Conservation (phyloP, 495 filamentous ascomycete genomes). For the Lindgomyces ingoldianus region DNA sequence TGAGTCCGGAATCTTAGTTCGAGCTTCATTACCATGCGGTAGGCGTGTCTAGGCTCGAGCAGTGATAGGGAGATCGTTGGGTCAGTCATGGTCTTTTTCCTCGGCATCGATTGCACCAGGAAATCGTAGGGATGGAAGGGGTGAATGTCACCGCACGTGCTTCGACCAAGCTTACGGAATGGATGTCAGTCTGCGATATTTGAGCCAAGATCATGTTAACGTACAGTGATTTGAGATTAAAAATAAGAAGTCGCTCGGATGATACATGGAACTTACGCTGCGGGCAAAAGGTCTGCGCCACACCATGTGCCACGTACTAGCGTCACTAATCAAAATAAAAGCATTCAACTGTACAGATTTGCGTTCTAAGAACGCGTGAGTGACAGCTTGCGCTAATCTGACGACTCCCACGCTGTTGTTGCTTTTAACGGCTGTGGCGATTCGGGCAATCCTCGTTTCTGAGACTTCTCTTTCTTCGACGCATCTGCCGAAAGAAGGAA, state of each 20-base stretch:
- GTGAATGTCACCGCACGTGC: neutral
- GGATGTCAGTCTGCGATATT: too few relatives aligned
- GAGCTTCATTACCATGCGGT: too few relatives aligned
- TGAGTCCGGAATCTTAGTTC: too few relatives aligned
- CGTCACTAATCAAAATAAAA: neutral
- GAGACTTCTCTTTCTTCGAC: neutral
- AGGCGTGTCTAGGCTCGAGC: too few relatives aligned
- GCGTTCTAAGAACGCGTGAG: neutral
- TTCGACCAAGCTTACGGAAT: too few relatives aligned
- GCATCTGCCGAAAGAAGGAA: neutral
- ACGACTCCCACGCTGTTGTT: neutral
- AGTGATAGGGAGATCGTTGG: too few relatives aligned
- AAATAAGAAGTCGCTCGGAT: neutral
- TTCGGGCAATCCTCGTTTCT: neutral
- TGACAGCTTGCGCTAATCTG: neutral
- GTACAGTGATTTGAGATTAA: neutral
- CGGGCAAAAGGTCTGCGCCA: conserved; percentile 14
- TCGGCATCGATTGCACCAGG: too few relatives aligned
- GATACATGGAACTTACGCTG: too few relatives aligned
- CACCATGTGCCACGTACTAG: conserved; percentile 14
- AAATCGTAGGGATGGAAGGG: too few relatives aligned
- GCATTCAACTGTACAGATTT: neutral
- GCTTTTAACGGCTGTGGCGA: conserved; percentile 7
- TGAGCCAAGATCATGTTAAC: neutral
- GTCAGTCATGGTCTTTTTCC: too few relatives aligned